Evolutionary conservation across 2,329 filamentous ascomycete species (phyloP).

Genomic region (Stemphylium beticola): DNA sequence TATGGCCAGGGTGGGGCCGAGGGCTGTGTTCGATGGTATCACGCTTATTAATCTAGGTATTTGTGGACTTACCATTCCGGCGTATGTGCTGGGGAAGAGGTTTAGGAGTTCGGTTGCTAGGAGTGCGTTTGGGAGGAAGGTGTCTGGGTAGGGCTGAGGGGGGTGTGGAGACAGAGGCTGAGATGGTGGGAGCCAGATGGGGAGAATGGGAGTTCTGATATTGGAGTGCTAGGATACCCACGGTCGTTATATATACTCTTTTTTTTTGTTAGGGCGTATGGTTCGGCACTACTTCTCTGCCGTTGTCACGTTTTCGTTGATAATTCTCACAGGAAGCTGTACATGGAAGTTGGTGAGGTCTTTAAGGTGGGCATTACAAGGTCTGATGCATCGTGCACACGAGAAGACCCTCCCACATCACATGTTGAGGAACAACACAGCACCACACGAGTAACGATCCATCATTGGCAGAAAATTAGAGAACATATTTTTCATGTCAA

Average conservation of each 20-base stretch:
- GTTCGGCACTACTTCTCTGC: too few relatives aligned
- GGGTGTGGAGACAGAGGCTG: background rate
- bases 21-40: conserved; percentile 72
- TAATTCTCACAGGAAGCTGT: background rate
- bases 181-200: background rate
- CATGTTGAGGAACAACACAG: too few relatives aligned
- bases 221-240: background rate
- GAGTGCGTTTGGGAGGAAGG: conserved; percentile 27
- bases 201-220: background rate
- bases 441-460: too few relatives aligned
- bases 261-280: background rate
- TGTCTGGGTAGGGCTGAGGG: conserved; percentile 14
- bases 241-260: background rate
- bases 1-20: conserved; percentile 61
- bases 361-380: too few relatives aligned
- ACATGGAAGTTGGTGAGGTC: background rate
- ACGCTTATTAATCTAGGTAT: conserved; percentile 74
- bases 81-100: conserved; percentile 54
- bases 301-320: too few relatives aligned
- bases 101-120: conserved; percentile 40
- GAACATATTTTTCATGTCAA: too few relatives aligned
- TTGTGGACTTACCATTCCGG: conserved; percentile 75
- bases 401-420: too few relatives aligned
- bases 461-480: too few relatives aligned
- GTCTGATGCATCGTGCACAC: too few relatives aligned